Conservation (phyloP, 495 filamentous ascomycete genomes). For the Trichodelitschia bisporula region DNA sequence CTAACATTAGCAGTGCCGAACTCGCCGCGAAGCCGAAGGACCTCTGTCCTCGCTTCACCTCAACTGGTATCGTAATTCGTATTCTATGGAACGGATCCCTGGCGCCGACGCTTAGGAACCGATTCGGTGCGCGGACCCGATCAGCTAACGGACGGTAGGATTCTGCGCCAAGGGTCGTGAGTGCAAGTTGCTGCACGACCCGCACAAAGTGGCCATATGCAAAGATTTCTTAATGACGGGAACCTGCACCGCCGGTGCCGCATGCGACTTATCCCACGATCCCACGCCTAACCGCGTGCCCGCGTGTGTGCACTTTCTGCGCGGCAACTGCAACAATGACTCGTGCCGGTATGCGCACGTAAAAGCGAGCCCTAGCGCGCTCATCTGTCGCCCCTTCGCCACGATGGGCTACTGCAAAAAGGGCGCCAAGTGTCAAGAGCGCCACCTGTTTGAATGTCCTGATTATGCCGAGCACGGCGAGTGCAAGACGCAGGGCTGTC, state of each 20-base stretch:
- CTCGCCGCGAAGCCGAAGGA: constrained; percentile 43
- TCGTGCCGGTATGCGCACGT: constrained; percentile 81
- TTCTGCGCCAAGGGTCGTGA: constrained; percentile 54
- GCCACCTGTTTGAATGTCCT: constrained; percentile 77
- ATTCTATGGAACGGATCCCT: constrained; percentile 2
- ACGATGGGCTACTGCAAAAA: constrained; percentile 77
- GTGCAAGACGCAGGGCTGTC: constrained; percentile 66
- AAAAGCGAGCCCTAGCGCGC: constrained; percentile 53
- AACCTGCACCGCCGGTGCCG: constrained; percentile 50
- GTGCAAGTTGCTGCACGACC: constrained; percentile 70
- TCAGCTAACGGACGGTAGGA: constrained; percentile 18
- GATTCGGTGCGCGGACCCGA: background rate
- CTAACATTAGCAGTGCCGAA: constrained; percentile 16
- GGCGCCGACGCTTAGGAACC: constrained; percentile 6
- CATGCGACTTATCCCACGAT: constrained; percentile 86
- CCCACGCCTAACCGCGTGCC: constrained; percentile 66
- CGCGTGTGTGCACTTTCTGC: constrained; percentile 70
- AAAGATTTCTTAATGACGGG: constrained; percentile 62
- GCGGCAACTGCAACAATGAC: constrained; percentile 72
- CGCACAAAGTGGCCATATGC: constrained; percentile 76
- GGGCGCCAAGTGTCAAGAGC: constrained; percentile 51
- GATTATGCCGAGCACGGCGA: constrained; percentile 78
- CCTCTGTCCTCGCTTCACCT: constrained; percentile 73
- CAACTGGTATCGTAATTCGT: constrained; percentile 50
- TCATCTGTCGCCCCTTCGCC: constrained; percentile 66